Percentiles rank a stretch among this genome's conserved stretches.
phyloP scores from a whole-genome alignment of 441 rosid genomes.

The Erodium moschatum region DNA sequence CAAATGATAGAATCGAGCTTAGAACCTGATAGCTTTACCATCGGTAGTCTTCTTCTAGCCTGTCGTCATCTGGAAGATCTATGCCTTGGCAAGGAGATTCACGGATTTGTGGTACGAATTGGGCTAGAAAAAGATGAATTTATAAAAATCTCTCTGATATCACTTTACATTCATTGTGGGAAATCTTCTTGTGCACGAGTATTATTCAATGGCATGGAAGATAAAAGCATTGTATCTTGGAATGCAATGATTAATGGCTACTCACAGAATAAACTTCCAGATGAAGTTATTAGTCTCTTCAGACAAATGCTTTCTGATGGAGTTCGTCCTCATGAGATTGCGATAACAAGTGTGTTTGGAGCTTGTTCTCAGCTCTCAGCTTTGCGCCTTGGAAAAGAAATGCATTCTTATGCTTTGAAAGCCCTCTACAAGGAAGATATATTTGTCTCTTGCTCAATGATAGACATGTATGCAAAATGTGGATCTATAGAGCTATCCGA shows the following conservation, averaged over 20 bases:
- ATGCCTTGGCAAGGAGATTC: conserved; percentile 38
- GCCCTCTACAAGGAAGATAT: conserved; percentile 23
- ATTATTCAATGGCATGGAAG: conserved; percentile 40
- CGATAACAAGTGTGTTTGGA: conserved; percentile 27
- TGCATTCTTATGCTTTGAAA: conserved; percentile 44
- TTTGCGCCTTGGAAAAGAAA: conserved; percentile 38
- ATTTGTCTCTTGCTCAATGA: conserved; percentile 34
- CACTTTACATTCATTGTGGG: conserved; percentile 43
- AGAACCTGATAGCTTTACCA: conserved; percentile 43
- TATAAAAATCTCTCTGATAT: conserved; percentile 36
- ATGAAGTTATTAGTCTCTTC: conserved; percentile 33
- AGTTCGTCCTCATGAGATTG: conserved; percentile 30
- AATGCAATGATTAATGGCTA: conserved; percentile 37
- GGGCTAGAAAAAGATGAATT: conserved; percentile 37
- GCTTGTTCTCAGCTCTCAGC: conserved; percentile 43
- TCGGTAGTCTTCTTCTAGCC: conserved; percentile 51
- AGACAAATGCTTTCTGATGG: conserved; percentile 33
- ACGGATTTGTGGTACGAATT: conserved; percentile 42
- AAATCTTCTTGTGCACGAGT: conserved; percentile 31
- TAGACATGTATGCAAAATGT: conserved; percentile 44
- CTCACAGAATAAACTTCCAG: conserved; percentile 35
- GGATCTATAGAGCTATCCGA: conserved; percentile 32
- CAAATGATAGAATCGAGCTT: conserved; percentile 37
- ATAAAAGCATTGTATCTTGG: conserved; percentile 39
- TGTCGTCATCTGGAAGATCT: conserved; percentile 39